A percentile compares a stretch with the other conserved stretches of the same genome.
phyloP scores from a whole-genome alignment of 2,329 filamentous ascomycete species.

The Akanthomyces lecanii region DNA sequence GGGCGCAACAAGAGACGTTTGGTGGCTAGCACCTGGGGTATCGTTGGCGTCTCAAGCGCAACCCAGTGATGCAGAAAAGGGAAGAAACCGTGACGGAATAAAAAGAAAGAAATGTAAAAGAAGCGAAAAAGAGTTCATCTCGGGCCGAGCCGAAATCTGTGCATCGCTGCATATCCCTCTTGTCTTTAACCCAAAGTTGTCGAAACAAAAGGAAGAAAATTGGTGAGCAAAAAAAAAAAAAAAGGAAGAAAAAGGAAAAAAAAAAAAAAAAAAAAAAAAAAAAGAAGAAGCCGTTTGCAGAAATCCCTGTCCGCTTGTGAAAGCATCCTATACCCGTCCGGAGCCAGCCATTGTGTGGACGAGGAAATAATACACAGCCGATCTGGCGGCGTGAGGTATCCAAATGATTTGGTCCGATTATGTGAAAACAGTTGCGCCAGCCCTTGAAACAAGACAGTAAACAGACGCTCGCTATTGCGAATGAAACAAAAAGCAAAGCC shows the following conservation, averaged over 20 bases:
- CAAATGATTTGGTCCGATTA: slow-evolving; percentile 29
- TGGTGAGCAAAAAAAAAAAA: slow-evolving; percentile 25
- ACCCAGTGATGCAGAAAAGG: background rate
- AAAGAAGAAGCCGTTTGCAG: slow-evolving; percentile 41
- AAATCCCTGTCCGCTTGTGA: slow-evolving; percentile 46
- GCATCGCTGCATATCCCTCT: slow-evolving; percentile 64
- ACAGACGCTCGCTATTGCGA: slow-evolving; percentile 39
- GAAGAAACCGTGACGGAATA: slow-evolving; percentile 19
- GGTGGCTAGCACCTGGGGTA: slow-evolving; percentile 15
- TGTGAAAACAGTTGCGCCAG: slow-evolving; percentile 28
- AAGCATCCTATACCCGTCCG: slow-evolving; percentile 48
- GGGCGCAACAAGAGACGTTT: slow-evolving; percentile 8
- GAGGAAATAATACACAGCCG: slow-evolving; percentile 40
- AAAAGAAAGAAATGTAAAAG: slow-evolving; percentile 32
- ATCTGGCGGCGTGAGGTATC: slow-evolving; percentile 41
- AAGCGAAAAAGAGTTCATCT: slow-evolving; percentile 44
- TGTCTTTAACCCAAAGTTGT: slow-evolving; percentile 39
- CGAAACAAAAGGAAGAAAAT: slow-evolving; percentile 29
- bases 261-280: slow-evolving; percentile 33
- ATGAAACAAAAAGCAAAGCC: slow-evolving; percentile 29
- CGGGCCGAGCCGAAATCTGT: slow-evolving; percentile 47
- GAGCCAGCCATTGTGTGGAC: slow-evolving; percentile 53
- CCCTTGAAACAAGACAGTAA: slow-evolving; percentile 21
- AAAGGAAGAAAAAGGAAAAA: slow-evolving; percentile 26
- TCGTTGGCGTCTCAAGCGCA: slow-evolving; percentile 11